Evolutionary conservation across 768 basidiomycete species (phyloP), one percentile per base, ranked within the genome.

Genomic region (Termitomyces sp.): DNA sequence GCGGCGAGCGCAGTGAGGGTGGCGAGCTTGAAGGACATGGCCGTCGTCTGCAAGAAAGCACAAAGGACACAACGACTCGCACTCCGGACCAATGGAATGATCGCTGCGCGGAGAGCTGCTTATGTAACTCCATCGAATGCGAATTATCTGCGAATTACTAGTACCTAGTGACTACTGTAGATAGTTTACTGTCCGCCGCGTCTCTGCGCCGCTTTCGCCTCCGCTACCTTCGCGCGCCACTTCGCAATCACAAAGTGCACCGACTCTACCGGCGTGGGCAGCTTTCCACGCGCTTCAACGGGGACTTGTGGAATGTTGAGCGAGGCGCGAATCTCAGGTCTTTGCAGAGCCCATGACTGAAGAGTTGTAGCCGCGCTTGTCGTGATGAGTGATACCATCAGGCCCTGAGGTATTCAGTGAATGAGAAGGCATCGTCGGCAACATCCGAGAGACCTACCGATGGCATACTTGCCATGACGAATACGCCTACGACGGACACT

Each of bases 401-500:
- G 72, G 51, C 77, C 78, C 75, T 79, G 34, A 22, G 51, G 20
- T 20, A 31, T 22, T 3, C 37, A 33, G n/a, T 29, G 24, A 59
- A 44, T 29, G 29, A 48, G 5, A 12, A 29, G 45, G 5, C n/a
- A 44, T 39, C 6, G 20, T 8, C 36, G 31, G 34, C n/a, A 28
- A 18, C n/a, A 20, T 36, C 31, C 10, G n/a, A 55, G n/a, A 53
- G 31, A 75, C 87, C 65, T 70, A 92, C 93, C 2, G 83, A 73
- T 29, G 92, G 86, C 68, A 94, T 81, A 54, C 72, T 72, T 16
- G 65, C 62, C 74, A 81, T 77, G 76, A 69, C 84, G 66, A 50
- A 77, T 58, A 75, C 68, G 52, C 76, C 80, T 18, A 72, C 61
- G 46, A 88, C 54, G 10, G 84, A 79, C n/a, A 84, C 66, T 22